Conservation (phyloP, 805 yeast species). For the Jamesozyma jinghongensis region DNA sequence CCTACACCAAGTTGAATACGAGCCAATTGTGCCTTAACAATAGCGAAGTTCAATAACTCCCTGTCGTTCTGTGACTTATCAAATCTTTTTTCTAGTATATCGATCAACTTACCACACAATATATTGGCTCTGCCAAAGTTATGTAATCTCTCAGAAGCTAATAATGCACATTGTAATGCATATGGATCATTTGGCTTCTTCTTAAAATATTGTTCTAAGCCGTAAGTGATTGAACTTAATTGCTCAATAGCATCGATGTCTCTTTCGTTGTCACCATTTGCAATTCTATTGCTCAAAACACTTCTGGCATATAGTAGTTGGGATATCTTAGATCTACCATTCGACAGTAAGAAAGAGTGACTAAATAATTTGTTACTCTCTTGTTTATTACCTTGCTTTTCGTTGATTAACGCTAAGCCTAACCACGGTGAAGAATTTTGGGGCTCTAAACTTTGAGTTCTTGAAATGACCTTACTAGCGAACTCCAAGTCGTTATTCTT, state of each 20-base stretch:
- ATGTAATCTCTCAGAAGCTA: slow-evolving; percentile 61
- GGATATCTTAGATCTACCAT: slow-evolving; percentile 60
- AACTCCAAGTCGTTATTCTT: slow-evolving; percentile 57
- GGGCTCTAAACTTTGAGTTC: slow-evolving; percentile 79
- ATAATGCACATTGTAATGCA: slow-evolving; percentile 48
- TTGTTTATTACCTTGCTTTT: slow-evolving; percentile 39
- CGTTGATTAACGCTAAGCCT: slow-evolving; percentile 64
- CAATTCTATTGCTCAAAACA: slow-evolving; percentile 40
- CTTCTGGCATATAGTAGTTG: slow-evolving; percentile 64
- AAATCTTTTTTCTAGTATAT: slow-evolving; percentile 43
- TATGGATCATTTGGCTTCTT: slow-evolving; percentile 47
- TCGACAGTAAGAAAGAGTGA: slow-evolving; percentile 71
- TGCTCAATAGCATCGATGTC: slow-evolving; percentile 56
- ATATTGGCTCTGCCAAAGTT: slow-evolving; percentile 47
- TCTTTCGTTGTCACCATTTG: slow-evolving; percentile 38
- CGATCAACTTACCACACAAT: slow-evolving; percentile 39
- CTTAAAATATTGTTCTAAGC: slow-evolving; percentile 57
- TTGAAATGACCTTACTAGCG: slow-evolving; percentile 60
- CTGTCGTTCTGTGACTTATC: slow-evolving; percentile 45
- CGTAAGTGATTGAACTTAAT: slow-evolving; percentile 53
- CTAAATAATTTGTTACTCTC: slow-evolving; percentile 54
- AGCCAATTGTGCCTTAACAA: slow-evolving; percentile 60
- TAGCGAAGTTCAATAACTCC: slow-evolving; percentile 42
- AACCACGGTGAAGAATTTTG: slow-evolving; percentile 70
- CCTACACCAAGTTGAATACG: slow-evolving; percentile 57